phyloP scores from a whole-genome alignment of 2,329 filamentous ascomycete genomes.

The Calcarisporium arbuscula region DNA sequence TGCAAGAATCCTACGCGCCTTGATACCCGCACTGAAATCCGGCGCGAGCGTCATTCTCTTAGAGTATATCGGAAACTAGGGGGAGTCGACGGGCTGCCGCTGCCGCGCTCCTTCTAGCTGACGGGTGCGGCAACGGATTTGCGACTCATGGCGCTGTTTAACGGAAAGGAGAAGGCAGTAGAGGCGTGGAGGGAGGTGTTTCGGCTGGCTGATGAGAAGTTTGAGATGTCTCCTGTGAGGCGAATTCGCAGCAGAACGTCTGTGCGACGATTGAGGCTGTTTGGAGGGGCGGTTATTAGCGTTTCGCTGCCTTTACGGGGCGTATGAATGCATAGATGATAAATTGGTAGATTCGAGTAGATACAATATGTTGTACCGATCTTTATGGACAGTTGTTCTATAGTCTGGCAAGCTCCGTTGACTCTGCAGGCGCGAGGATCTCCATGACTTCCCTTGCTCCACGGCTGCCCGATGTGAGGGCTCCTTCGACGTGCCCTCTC shows the following conservation, averaged over 20 bases:
- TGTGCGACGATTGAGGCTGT: too few species aligned
- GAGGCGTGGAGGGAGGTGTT: constrained; percentile 11
- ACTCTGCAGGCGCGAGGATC: too few species aligned
- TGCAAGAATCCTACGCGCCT: constrained; percentile 28
- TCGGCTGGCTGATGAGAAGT: constrained; percentile 9
- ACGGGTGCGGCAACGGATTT: constrained; percentile 23
- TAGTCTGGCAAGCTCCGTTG: too few species aligned
- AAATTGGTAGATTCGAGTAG: too few species aligned
- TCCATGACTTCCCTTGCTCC: constrained; percentile 11
- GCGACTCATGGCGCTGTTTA: constrained; percentile 41
- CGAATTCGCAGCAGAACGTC: too few species aligned
- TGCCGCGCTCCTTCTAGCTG: constrained; percentile 2
- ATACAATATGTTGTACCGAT: too few species aligned
- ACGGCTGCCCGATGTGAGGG: constrained; percentile 13
- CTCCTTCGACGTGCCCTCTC: constrained; percentile 17
- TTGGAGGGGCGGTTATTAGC: too few species aligned
- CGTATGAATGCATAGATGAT: too few species aligned
- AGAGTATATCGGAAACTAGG: constrained; percentile 23
- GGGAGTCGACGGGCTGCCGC: constrained; percentile 16
- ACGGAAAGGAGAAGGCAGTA: constrained; percentile 20
- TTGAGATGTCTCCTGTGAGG: constrained; percentile 9
- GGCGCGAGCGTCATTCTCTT: constrained; percentile 31
- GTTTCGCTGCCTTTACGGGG: too few species aligned
- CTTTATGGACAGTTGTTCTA: too few species aligned
- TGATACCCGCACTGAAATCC: constrained; percentile 37